These are phyloP conservation scores for Ceratocystis huliohia DNA, from an alignment of 2,329 filamentous ascomycete genomes.

Conservation along the genomic window DNA sequence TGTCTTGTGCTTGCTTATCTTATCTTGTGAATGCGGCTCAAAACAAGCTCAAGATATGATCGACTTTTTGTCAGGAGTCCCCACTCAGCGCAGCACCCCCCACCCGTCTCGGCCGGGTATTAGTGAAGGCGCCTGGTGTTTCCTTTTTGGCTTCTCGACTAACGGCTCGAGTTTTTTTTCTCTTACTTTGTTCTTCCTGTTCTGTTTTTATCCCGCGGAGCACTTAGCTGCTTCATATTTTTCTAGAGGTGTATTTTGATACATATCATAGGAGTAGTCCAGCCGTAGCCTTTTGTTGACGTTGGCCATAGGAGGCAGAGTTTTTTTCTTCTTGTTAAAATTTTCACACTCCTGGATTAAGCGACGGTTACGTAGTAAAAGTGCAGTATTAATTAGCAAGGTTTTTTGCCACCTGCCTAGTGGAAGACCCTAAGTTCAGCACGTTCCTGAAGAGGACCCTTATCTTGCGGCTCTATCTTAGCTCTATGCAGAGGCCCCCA, in stretches of 20 bases:
- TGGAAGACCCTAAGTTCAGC: slow-evolving; percentile 3
- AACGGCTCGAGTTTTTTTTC: background rate
- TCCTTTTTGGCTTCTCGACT: background rate
- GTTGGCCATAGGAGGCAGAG: background rate
- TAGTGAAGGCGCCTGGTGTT: background rate
- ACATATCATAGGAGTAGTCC: background rate
- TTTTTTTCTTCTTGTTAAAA: background rate
- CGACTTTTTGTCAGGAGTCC: background rate
- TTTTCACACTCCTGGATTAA: background rate
- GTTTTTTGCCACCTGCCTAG: background rate
- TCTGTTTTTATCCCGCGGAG: background rate
- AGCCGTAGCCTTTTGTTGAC: background rate
- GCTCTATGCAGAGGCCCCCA: slow-evolving; percentile 10
- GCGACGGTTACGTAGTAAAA: background rate
- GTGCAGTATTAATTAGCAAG: background rate
- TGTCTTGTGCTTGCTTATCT: background rate
- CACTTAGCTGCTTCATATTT: background rate
- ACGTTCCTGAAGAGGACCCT: slow-evolving; percentile 4
- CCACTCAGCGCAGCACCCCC: background rate
- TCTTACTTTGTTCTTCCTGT: background rate
- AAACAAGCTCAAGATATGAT: slow-evolving; percentile 9
- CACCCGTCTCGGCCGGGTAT: background rate
- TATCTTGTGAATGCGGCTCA: slow-evolving; percentile 5
- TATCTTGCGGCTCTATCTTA: slow-evolving; percentile 7
- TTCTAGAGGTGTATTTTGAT: background rate